Evolutionary conservation across 345 rosid genomes (phyloP).

Genomic region (Salix brachista): DNA sequence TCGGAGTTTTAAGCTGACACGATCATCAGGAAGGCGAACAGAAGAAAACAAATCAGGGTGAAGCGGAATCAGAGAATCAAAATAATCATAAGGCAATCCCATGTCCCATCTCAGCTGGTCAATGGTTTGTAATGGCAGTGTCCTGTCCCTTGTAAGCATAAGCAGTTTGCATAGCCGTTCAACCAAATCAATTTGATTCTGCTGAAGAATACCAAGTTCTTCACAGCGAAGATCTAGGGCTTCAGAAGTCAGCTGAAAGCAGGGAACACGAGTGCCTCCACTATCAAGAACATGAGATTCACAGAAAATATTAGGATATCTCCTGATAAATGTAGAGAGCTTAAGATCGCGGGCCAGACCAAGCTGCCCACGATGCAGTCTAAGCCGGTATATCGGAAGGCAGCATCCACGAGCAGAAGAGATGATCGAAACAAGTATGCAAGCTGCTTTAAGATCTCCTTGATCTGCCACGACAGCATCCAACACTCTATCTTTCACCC

Average conservation of each 20-base stretch:
- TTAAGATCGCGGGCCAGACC: constrained; percentile 57
- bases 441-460: constrained; percentile 58
- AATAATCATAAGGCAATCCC: constrained; percentile 69
- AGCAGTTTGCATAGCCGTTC: constrained; percentile 64
- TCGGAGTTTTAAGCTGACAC: constrained; percentile 50
- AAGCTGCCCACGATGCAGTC: constrained; percentile 56
- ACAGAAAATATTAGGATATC: constrained; percentile 58
- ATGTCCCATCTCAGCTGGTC: constrained; percentile 85
- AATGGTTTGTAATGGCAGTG: constrained; percentile 62
- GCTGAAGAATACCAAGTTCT: constrained; percentile 26
- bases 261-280: constrained; percentile 76
- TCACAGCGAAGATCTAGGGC: constrained; percentile 43
- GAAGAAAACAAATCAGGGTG: constrained; percentile 47
- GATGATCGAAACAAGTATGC: constrained; percentile 51
- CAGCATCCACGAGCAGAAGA: constrained; percentile 29
- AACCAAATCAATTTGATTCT: constrained; percentile 31
- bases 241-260: constrained; percentile 57
- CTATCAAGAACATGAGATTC: constrained; percentile 52
- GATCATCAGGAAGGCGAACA: constrained; percentile 46
- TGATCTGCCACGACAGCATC: constrained; percentile 58
- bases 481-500: constrained; percentile 73
- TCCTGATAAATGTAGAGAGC: constrained; percentile 59
- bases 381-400: constrained; percentile 52
- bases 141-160: constrained; percentile 61
- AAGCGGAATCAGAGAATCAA: constrained; percentile 34